Evolutionary conservation across 768 basidiomycete species (phyloP), one percentile per base, ranked within the genome.

Genomic region (Boletus tomentosulus): DNA sequence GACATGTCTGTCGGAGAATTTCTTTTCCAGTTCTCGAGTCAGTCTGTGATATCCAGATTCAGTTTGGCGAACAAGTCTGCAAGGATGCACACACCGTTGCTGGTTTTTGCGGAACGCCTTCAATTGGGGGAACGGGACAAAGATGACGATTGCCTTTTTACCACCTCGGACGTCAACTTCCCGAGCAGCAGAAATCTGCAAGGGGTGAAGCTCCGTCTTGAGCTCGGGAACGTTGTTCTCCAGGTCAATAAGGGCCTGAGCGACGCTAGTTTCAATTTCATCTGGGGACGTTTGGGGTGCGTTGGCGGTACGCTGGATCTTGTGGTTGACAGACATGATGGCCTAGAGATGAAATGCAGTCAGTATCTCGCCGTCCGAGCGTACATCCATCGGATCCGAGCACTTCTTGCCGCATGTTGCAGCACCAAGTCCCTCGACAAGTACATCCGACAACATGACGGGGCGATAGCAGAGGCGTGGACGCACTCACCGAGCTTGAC

Each of bases 21-120:
- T 99, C 85, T 99, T 99, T 85, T 99, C 97, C 68, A 99, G 84
- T 73, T 98, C 96, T 51, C 96, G 88, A 57, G 96, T 98, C 70
- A 98, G 88, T 74, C 96, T 98, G 68, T 24, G 13, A 12, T 22
- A 53, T 31, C 25, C 47, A n/a, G 5, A 33, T 46, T 57, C 59
- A 60, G 38, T 56, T 31, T 33, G 50, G n/a, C 37, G 35, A 50
- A 37, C 48, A 39, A 31, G 4, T 39, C 4, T 33, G 35, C 9
- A 43, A 37, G 24, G 9, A 46, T 39, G 12, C 37, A 57, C 57
- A 7, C 64, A 97, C 94, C 95, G 88, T 71, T 86, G 86, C 77
- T 99, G 97, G 65, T 98, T 81, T 77, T 96, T 98, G 78, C 88
- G 92, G 88, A 95, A 99, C 15, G 95, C 96, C 79, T 98, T 98